A percentile compares a stretch with the other conserved stretches of the same genome.
phyloP scores from a whole-genome alignment of 1,139 yeast genomes.

The Nakaseomyces sp. region DNA sequence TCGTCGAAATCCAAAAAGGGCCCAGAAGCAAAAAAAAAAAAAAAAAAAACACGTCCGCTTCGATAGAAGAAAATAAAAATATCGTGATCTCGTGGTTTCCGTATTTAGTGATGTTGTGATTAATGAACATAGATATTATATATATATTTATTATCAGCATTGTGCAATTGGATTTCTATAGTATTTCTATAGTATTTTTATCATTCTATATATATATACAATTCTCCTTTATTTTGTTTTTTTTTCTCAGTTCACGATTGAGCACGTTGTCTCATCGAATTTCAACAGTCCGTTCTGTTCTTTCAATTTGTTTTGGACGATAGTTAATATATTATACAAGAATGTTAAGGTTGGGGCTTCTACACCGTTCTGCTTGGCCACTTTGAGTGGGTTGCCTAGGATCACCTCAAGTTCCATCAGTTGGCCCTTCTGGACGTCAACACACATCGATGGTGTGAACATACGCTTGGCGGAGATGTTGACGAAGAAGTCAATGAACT shows the following conservation, averaged over 20 bases:
- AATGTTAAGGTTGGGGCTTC: constrained; percentile 31
- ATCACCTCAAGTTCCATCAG: constrained; percentile 50
- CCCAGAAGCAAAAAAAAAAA: not conserved
- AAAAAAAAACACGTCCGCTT: not conserved
- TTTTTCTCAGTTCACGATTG: not conserved
- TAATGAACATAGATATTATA: too few relatives aligned
- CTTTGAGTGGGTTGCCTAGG: constrained; percentile 47
- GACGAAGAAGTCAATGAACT: constrained; percentile 34
- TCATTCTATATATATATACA: too few relatives aligned
- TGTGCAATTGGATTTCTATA: too few relatives aligned
- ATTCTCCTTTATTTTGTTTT: too few relatives aligned
- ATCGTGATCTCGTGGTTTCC: not conserved
- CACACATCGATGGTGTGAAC: constrained; percentile 54
- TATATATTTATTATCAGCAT: too few relatives aligned
- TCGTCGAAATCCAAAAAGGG: too few relatives aligned
- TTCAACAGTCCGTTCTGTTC: constrained; percentile 28
- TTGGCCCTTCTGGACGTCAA: constrained; percentile 44
- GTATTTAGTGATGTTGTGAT: not conserved
- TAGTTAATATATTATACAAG: constrained; percentile 31
- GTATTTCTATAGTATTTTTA: too few relatives aligned
- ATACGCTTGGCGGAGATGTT: constrained; percentile 38
- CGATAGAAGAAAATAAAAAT: not conserved
- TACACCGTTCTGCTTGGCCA: constrained; percentile 37
- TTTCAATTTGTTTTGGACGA: constrained; percentile 32
- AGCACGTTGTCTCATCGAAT: constrained; percentile 20